Conservation (phyloP, 2,329 filamentous ascomycete species). For the Fusarium penzigii region DNA sequence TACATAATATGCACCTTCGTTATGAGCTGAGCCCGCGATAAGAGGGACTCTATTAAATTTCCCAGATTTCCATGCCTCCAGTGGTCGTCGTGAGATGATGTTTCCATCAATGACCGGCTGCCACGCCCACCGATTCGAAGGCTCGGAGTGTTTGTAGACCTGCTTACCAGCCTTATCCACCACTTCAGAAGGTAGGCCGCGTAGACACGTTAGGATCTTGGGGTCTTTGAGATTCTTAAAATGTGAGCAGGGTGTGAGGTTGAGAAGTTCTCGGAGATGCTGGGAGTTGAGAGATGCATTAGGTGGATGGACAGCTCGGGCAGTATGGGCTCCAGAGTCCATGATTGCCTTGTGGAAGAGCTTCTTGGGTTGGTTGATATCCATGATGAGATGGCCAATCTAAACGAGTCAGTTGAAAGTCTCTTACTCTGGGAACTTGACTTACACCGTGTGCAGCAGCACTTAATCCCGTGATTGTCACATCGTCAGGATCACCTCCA, state of each 20-base stretch:
- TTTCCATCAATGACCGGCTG: conserved; percentile 34
- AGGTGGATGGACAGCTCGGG: conserved; percentile 30
- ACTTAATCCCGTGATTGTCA: conserved; percentile 50
- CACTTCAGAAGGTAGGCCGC: conserved; percentile 24
- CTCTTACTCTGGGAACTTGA: rapidly evolving
- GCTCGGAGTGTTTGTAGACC: conserved; percentile 29
- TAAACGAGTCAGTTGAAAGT: neutral
- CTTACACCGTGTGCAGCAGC: conserved; percentile 35
- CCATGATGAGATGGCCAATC: conserved; percentile 36
- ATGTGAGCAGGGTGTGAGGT: conserved; percentile 30
- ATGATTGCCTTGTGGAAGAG: conserved; percentile 36
- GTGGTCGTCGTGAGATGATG: conserved; percentile 31
- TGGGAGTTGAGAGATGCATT: conserved; percentile 26
- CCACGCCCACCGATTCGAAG: conserved; percentile 35
- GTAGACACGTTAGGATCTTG: conserved; percentile 28
- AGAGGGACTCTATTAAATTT: conserved; percentile 35
- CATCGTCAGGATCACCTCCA: conserved; percentile 48
- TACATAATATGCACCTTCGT: conserved; percentile 34
- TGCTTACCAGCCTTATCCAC: conserved; percentile 30
- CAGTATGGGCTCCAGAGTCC: conserved; percentile 34
- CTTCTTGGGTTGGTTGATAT: conserved; percentile 32
- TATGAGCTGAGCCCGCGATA: conserved; percentile 30
- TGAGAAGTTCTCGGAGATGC: conserved; percentile 33
- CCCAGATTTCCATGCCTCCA: conserved; percentile 35
- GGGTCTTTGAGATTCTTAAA: conserved; percentile 26